These are phyloP conservation scores for Phalaenopsis aphrodite DNA, from an alignment of 106 monocot species.

Conservation along the genomic window DNA sequence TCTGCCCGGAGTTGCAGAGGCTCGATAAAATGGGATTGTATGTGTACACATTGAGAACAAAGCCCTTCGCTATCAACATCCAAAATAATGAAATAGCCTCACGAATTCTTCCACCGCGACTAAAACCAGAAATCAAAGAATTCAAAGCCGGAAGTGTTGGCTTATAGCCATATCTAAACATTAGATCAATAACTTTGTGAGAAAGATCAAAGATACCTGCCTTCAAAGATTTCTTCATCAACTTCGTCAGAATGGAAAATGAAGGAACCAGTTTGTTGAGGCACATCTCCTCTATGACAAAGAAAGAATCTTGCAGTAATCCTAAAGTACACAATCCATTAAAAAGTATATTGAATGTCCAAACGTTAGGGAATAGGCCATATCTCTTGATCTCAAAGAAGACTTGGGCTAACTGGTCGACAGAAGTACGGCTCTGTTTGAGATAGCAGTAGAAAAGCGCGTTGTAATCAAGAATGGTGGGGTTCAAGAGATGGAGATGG, in stretches of 20 bases:
- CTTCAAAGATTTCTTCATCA: constrained; percentile 44
- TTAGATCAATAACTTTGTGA: constrained; percentile 19
- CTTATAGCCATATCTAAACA: constrained; percentile 32
- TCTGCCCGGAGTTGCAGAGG: constrained; percentile 38
- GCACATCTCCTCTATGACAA: constrained; percentile 44
- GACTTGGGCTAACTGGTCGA: constrained; percentile 10
- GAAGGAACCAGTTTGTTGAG: constrained; percentile 31
- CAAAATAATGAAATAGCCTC: constrained; percentile 30
- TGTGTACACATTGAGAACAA: constrained; percentile 30
- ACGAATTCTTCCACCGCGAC: constrained; percentile 11
- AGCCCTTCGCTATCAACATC: constrained; percentile 25
- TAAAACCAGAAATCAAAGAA: constrained; percentile 27
- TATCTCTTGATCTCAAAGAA: constrained; percentile 29
- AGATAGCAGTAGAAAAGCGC: constrained; percentile 35
- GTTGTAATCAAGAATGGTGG: constrained; percentile 41
- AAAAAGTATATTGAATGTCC: constrained; percentile 41
- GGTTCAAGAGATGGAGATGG: constrained; percentile 18
- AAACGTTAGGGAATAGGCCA: constrained; percentile 34
- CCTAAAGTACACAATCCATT: constrained; percentile 35
- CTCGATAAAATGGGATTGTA: constrained; percentile 54
- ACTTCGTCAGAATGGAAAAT: constrained; percentile 22
- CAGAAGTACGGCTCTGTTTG: constrained; percentile 17
- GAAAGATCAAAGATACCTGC: constrained; percentile 17
- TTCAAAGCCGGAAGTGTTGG: constrained; percentile 23
- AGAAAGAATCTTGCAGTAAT: constrained; percentile 23